Evolutionary conservation across 257 asterid species (phyloP).

Genomic region (Solanum sitiens): DNA sequence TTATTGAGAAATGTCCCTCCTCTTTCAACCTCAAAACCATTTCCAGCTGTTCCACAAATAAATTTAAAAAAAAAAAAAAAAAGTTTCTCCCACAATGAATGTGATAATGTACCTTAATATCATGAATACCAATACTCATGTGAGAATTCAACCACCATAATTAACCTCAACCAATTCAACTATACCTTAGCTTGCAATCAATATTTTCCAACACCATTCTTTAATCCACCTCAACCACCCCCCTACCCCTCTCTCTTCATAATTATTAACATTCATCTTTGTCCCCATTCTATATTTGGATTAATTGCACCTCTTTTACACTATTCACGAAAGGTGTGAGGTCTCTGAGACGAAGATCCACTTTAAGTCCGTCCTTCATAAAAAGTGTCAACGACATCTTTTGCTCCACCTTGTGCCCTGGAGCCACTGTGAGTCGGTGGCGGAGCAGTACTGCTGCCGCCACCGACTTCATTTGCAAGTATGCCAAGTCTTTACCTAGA

Average conservation of each 20-base stretch:
- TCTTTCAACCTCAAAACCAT: not conserved
- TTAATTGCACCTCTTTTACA: not conserved
- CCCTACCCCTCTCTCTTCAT: not conserved
- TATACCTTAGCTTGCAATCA: not conserved
- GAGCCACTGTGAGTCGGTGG: conserved; percentile 42
- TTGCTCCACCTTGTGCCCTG: conserved; percentile 72
- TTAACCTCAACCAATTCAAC: not conserved
- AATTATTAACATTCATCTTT: not conserved
- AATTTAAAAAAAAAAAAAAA: not conserved
- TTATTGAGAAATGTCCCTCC: not conserved
- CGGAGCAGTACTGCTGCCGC: conserved; percentile 77
- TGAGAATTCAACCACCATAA: not conserved
- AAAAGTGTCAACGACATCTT: conserved; percentile 86
- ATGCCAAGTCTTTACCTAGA: conserved; percentile 81
- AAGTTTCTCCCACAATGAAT: not conserved
- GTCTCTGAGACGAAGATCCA: conserved; percentile 43
- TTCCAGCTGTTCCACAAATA: not conserved
- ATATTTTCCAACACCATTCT: conserved; percentile 3
- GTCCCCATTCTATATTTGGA: not conserved
- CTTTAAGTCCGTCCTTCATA: conserved; percentile 77
- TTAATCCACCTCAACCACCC: conserved; percentile 38
- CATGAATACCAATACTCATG: not conserved
- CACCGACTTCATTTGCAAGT: conserved; percentile 81
- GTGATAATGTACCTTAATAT: not conserved
- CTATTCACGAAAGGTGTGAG: conserved; percentile 18